Base-by-base conservation (phyloP, 768 basidiomycete genomes). In the Hypholoma sublateritium region DNA sequence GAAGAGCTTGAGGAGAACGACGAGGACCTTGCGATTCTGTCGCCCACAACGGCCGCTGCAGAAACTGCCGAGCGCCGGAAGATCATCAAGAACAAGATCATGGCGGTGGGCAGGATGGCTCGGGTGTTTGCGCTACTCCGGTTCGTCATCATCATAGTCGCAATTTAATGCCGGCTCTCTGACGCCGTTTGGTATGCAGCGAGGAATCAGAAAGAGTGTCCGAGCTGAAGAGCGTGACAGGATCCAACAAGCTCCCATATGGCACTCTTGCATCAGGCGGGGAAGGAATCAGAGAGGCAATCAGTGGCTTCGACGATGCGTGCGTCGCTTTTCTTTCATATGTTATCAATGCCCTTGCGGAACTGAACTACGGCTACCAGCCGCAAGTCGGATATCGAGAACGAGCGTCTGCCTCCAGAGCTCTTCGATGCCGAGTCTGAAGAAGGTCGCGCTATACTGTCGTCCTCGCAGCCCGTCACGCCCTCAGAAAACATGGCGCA, bases 141-240 rank as follows among this genome's bases (percentile, higher is more conserved):
- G 93, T 96, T 56, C 58, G 88, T 16, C 0, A 1, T 19, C 24
- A 13, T 53, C 44, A 37, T 8, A 3, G 46, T 22, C 44, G 4
- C 22, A 17, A 14, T 21, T 14, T 39, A 36, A 7, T 32, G 28
- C 28, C 55, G 13, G 35, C 3, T 59, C 4, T 46, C 50, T 44
- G 19, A 55, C 46, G 51, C 7, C 39, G 47, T 41, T 53, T 16
- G 0, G 53, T 34, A 52, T 50, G 25, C 64, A 95, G 96, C 65
- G 97, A 98, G 81, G 97, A 99, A 72, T 95, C 95, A 2, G 97
- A 99, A 76, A 89, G 89, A 59, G 93, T 96, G 4, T 97, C 95
- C 9, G 97, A 99, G 72, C 84, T 98, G 76, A 98, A 97, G 80
- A 93, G 81, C 63, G 86, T 96, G 45, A 84, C 86, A 39, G 93